These are phyloP conservation scores for Yamadazyma pseudoaaseri DNA, from an alignment of 1,139 yeast genomes.

Conservation along the genomic window DNA sequence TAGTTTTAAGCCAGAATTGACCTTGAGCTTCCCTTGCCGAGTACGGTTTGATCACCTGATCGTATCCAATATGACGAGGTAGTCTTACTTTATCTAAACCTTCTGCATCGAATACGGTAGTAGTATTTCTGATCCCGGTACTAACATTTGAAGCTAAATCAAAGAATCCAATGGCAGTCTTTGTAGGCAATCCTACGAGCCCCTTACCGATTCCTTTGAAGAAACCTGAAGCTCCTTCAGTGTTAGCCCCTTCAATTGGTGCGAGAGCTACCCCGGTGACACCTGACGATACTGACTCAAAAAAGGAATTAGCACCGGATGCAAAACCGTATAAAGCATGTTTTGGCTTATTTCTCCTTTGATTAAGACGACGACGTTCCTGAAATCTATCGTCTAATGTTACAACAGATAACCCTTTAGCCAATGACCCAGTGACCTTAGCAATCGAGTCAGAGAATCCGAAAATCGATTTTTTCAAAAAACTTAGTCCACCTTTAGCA, in stretches of 20 bases:
- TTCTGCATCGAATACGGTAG: conserved; percentile 84
- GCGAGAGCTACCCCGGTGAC: conserved; percentile 87
- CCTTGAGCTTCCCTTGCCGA: conserved; percentile 90
- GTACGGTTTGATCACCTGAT: conserved; percentile 71
- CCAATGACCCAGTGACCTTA: conserved; percentile 88
- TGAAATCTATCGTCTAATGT: conserved; percentile 87
- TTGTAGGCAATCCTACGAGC: conserved; percentile 91
- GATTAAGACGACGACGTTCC: conserved; percentile 70
- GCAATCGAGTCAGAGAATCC: conserved; percentile 94
- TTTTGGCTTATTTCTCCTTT: conserved; percentile 75
- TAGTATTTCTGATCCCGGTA: conserved; percentile 91
- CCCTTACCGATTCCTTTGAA: conserved; percentile 94
- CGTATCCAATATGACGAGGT: conserved; percentile 72
- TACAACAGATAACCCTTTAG: conserved; percentile 89
- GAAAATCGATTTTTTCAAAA: conserved; percentile 90
- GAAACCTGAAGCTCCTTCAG: conserved; percentile 82
- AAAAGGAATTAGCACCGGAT: conserved; percentile 84
- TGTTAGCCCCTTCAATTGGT: conserved; percentile 84
- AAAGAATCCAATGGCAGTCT: conserved; percentile 92
- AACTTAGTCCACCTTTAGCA: conserved; percentile 94
- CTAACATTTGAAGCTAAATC: conserved; percentile 91
- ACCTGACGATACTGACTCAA: conserved; percentile 86
- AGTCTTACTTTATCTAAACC: conserved; percentile 78
- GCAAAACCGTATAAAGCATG: conserved; percentile 90
- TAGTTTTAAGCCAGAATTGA: conserved; percentile 83